A percentile compares a stretch with the other conserved stretches of the same genome.
These are phyloP conservation scores for Fusarium redolens DNA, from an alignment of 2,329 filamentous ascomycete genomes.

Conservation along the genomic window DNA sequence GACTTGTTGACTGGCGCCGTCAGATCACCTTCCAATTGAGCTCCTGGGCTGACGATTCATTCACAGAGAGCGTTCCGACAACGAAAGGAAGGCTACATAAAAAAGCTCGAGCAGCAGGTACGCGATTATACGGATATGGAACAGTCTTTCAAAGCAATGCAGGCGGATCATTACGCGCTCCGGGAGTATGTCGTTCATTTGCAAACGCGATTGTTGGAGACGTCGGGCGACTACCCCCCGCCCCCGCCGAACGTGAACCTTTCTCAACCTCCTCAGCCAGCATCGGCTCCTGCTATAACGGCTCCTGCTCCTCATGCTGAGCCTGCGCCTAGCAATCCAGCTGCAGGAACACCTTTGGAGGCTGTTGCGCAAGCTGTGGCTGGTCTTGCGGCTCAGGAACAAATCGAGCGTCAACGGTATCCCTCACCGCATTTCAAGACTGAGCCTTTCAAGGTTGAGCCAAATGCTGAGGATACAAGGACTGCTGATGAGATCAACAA, in stretches of 20 bases:
- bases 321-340: conserved; percentile 42
- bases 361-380: conserved; percentile 63
- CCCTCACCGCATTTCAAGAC: conserved; percentile 51
- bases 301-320: conserved; percentile 34
- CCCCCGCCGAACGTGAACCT: conserved; percentile 85
- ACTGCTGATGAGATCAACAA: conserved; percentile 66
- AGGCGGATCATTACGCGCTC: conserved; percentile 89
- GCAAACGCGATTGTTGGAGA: conserved; percentile 86
- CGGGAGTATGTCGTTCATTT: conserved; percentile 93
- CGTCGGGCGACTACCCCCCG: conserved; percentile 84
- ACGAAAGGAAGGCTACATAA: conserved; percentile 97
- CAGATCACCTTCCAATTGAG: not conserved
- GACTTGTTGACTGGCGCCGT: not conserved
- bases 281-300: conserved; percentile 40
- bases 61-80: conserved; percentile 92
- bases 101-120: conserved; percentile 94
- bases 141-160: conserved; percentile 80
- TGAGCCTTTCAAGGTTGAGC: conserved; percentile 54
- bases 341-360: conserved; percentile 56
- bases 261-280: conserved; percentile 44
- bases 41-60: conserved; percentile 39
- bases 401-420: conserved; percentile 54
- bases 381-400: conserved; percentile 56
- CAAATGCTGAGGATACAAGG: conserved; percentile 56
- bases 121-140: conserved; percentile 82